Evolutionary conservation across 352 stramenopile genomes (phyloP).

Genomic region (Blastocystis sp.): DNA sequence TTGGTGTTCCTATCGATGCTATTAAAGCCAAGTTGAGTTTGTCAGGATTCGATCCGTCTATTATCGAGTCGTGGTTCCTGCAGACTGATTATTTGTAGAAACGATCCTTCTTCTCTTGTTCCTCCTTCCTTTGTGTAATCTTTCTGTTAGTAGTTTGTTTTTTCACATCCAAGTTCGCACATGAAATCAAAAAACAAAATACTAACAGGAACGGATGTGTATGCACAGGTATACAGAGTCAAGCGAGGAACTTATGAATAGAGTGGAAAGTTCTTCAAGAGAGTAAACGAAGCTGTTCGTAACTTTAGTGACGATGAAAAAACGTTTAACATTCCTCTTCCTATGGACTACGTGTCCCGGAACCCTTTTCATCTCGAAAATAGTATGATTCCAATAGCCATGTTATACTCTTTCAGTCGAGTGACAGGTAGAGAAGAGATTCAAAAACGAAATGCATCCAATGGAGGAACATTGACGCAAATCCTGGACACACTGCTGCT

Average conservation of each 20-base stretch:
- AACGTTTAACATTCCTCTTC: background rate
- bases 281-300: background rate
- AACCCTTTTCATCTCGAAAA: background rate
- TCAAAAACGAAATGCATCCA: background rate
- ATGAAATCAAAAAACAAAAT: background rate
- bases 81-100: background rate
- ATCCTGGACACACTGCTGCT: background rate
- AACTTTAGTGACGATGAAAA: background rate
- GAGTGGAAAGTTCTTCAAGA: constrained; percentile 14
- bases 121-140: background rate
- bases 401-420: background rate
- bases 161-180: background rate
- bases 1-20: background rate
- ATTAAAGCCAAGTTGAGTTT: background rate
- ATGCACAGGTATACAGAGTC: background rate
- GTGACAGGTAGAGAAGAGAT: background rate
- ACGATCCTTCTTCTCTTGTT: constrained; percentile 1
- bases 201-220: background rate
- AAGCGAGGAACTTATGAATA: background rate
- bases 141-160: background rate
- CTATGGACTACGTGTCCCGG: background rate
- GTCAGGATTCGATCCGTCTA: background rate
- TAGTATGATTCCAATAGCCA: background rate
- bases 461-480: background rate
- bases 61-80: constrained; percentile 4